These are phyloP conservation scores for Diaporthe nobilis DNA, from an alignment of 2,329 filamentous ascomycete genomes.

Conservation along the genomic window DNA sequence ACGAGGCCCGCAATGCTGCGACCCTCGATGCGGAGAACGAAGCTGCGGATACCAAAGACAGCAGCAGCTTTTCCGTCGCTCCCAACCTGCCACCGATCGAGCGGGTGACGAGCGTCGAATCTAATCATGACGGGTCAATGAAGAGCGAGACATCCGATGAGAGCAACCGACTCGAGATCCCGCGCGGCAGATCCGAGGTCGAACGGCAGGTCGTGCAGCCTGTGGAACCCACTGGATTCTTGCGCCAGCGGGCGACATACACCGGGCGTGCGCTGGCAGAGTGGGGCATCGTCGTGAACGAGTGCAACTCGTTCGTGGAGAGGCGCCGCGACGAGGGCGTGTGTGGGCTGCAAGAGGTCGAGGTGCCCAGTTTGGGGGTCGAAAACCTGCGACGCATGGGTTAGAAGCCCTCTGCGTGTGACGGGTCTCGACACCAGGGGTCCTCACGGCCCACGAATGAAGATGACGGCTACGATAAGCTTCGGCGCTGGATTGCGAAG, in stretches of 20 bases:
- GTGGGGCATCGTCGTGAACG: conserved; percentile 81
- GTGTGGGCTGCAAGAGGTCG: conserved; percentile 74
- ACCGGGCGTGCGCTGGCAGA: conserved; percentile 82
- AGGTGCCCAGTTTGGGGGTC: conserved; percentile 76
- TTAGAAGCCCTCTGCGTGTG: conserved; percentile 33
- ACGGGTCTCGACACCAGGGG: not conserved
- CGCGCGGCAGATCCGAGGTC: conserved; percentile 47
- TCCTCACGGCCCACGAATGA: not conserved
- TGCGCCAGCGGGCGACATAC: conserved; percentile 68
- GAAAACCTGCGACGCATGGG: conserved; percentile 67
- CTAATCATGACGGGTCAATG: conserved; percentile 39
- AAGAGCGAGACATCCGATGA: conserved; percentile 36
- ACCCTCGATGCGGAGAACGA: conserved; percentile 46
- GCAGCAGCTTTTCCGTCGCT: conserved; percentile 36
- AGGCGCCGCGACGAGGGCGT: conserved; percentile 82
- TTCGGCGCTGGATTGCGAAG: not conserved
- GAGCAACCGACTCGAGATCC: not conserved
- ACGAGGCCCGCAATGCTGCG: conserved; percentile 66
- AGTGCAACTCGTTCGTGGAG: conserved; percentile 87
- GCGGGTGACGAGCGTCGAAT: conserved; percentile 40
- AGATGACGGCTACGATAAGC: not conserved
- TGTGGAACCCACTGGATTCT: conserved; percentile 61
- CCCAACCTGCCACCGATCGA: conserved; percentile 45
- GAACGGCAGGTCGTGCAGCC: conserved; percentile 54
- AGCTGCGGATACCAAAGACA: conserved; percentile 36